These are phyloP conservation scores for Endogone sp. DNA, from an alignment of 192 early-diverging fungal genomes.

Conservation along the genomic window DNA sequence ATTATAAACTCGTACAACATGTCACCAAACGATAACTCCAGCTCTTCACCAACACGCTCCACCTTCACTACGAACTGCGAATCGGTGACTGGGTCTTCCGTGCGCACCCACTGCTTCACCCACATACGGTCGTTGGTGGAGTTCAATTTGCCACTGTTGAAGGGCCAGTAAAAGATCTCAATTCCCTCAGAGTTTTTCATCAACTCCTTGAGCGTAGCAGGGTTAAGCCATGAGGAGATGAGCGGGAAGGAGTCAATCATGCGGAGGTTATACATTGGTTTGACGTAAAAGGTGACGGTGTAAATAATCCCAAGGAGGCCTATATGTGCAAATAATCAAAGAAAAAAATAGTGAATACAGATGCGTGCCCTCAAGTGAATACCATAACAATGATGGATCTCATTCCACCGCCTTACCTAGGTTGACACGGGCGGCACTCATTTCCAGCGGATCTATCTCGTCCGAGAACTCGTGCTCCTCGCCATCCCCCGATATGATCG, in stretches of 20 bases:
- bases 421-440: conserved; percentile 23
- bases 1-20: conserved; percentile 14
- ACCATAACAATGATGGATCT: too few species aligned
- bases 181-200: conserved; percentile 19
- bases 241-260: conserved; percentile 28
- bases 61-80: background rate
- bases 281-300: conserved; percentile 22
- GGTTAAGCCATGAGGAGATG: conserved; percentile 3
- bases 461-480: conserved; percentile 19
- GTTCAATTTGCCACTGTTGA: conserved; percentile 6
- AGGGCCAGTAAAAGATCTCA: conserved; percentile 38
- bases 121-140: conserved; percentile 24
- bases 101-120: conserved; percentile 31
- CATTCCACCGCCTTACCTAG: conserved; percentile 12
- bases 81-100: conserved; percentile 5
- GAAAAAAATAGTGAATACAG: background rate
- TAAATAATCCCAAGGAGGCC: conserved; percentile 34
- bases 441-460: conserved; percentile 17
- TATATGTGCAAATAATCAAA: conserved; percentile 2
- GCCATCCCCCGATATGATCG: conserved; percentile 22
- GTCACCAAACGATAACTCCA: conserved; percentile 11
- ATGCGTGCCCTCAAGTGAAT: too few species aligned
- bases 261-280: conserved; percentile 34
- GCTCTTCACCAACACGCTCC: background rate
- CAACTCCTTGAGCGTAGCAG: conserved; percentile 1